Conservation (phyloP, 208 protist species). For the Crithidia acanthocephali region DNA sequence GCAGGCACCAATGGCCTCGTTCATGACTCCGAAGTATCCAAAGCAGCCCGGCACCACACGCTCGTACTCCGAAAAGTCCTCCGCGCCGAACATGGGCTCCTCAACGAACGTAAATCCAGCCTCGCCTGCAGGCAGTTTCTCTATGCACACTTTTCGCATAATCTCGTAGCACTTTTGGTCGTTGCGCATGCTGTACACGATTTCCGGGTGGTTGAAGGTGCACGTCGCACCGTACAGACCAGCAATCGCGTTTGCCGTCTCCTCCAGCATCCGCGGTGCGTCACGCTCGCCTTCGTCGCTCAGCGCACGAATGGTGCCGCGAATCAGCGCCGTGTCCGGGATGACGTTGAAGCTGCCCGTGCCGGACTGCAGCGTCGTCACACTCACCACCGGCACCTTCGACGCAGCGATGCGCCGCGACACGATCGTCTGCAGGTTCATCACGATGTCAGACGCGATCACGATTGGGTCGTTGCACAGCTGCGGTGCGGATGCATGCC, state of each 20-base stretch:
- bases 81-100: constrained; percentile 54
- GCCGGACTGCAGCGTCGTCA: constrained; percentile 54
- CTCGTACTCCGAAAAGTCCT: constrained; percentile 70
- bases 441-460: constrained; percentile 56
- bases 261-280: constrained; percentile 48
- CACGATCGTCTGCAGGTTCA: constrained; percentile 58
- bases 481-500: constrained; percentile 62
- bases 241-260: constrained; percentile 52
- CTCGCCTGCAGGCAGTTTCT: constrained; percentile 38
- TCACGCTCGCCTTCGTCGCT: constrained; percentile 43
- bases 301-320: constrained; percentile 58
- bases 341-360: constrained; percentile 73
- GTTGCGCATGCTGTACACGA: constrained; percentile 69
- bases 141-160: constrained; percentile 40
- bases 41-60: constrained; percentile 65
- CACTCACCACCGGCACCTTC: constrained; percentile 55
- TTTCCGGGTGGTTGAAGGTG: constrained; percentile 15
- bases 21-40: constrained; percentile 49
- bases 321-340: constrained; percentile 53
- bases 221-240: constrained; percentile 45
- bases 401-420: constrained; percentile 58
- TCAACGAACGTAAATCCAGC: constrained; percentile 40
- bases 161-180: constrained; percentile 56
- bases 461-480: constrained; percentile 66
- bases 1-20: constrained; percentile 28